Evolutionary conservation across 148 eudicot genomes (phyloP), one percentile per base, ranked within the genome.

Genomic region (Drosera capensis): DNA sequence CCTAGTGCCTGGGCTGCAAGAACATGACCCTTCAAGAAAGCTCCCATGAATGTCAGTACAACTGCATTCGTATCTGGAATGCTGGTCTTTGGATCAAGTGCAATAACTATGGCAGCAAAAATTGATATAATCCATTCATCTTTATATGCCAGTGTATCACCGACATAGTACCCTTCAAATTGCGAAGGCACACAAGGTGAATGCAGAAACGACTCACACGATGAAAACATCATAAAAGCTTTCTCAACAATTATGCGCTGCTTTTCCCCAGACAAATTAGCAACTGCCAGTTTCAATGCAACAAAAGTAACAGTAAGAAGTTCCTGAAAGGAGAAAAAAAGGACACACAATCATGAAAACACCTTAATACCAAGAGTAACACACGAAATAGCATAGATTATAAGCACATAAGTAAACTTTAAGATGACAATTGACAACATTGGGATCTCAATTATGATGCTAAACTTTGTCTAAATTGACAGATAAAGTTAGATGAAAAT

Each of bases 1-100:
- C 93, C 95, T 65, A 90, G 65, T 36, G 95, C 97, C 69, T 90
- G 93, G 71, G 97, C 85, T 48, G 97, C 71, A 50, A 85, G 66
- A 59, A 65, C 58, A 68, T 78, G 71, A 64, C 95, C 92, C 34
- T 42, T 59, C 37, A 71, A 45, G 45, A 71, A 71, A 29, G 65
- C 58, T 45, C 52, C 44, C 64, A 67, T 47, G 56, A 84, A 66
- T 23, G 60, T 34, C 66, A 62, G 61, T 56, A 75, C 18, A 25
- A 78, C 58, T 31, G 46, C 51, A 68, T 51, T 66, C 15, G 52
- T 37, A 52, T 63, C 56, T 34, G 74, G 71, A 47, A 78, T 49
- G 7, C 50, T 56, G 46, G 78, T 71, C 70, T 66, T 64, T 43
- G 95, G 97, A 57, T 57, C 84, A 35, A 84, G 72, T 47, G 93